Evolutionary conservation across 106 monocot genomes (phyloP).

Genomic region (Alisma plantagoaquatica): DNA sequence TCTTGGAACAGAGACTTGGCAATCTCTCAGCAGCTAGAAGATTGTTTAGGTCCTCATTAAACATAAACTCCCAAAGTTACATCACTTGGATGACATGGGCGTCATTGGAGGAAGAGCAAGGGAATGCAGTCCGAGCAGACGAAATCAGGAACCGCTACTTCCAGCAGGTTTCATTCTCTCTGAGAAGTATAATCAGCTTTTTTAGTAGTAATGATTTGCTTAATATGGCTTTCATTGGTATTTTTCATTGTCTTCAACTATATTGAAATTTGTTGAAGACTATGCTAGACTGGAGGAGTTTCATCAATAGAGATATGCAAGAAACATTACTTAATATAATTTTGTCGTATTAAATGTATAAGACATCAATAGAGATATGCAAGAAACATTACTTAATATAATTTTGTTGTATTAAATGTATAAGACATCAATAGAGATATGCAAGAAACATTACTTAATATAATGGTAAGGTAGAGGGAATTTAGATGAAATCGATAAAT

Average conservation of each 20-base stretch:
- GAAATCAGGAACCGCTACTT: slow-evolving; percentile 88
- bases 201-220: neutral
- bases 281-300: no score
- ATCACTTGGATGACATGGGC: slow-evolving; percentile 99
- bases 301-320: no score
- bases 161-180: slow-evolving; percentile 67
- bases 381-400: no score
- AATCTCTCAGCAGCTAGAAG: slow-evolving; percentile 79
- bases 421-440: no score
- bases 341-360: no score
- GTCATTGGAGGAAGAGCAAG: slow-evolving; percentile 76
- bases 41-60: slow-evolving; percentile 84
- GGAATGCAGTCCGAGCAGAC: slow-evolving; percentile 79
- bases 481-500: no score
- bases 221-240: neutral
- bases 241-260: neutral
- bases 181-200: neutral
- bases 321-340: no score
- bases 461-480: no score
- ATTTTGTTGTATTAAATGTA: no score
- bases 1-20: slow-evolving; percentile 83
- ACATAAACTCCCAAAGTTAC: slow-evolving; percentile 96
- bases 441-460: no score
- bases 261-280: neutral
- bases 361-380: no score